phyloP scores from a whole-genome alignment of 225 moss, liverwort and hornwort species.

The Ulota crispa region DNA sequence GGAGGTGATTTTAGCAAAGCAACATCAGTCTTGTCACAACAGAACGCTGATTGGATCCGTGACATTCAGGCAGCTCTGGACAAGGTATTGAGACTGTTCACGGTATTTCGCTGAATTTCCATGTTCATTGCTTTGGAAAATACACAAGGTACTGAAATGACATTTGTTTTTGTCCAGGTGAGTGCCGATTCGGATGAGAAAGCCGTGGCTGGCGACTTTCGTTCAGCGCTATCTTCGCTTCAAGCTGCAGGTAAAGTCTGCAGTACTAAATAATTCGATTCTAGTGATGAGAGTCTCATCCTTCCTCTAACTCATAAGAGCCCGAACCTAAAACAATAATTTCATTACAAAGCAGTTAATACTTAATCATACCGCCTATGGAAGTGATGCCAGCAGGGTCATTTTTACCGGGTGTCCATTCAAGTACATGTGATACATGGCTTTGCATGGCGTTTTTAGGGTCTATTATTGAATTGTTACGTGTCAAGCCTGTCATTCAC shows the following conservation, averaged over 20 bases:
- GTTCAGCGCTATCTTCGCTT: constrained; percentile 59
- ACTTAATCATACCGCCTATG: background rate
- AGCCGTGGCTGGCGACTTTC: constrained; percentile 68
- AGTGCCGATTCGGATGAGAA: constrained; percentile 73
- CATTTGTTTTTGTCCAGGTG: constrained; percentile 51
- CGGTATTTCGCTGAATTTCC: background rate
- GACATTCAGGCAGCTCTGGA: constrained; percentile 70
- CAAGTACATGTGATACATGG: background rate
- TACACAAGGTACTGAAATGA: background rate
- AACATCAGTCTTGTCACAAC: constrained; percentile 57
- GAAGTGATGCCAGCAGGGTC: background rate
- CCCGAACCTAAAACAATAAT: background rate
- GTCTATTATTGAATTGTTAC: background rate
- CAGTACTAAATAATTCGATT: background rate
- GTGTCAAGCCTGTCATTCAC: background rate
- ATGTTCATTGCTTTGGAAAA: background rate
- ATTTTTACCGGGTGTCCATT: background rate
- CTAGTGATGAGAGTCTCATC: background rate
- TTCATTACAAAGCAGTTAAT: background rate
- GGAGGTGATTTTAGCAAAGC: constrained; percentile 77
- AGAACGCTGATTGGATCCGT: constrained; percentile 61
- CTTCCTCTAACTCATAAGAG: background rate
- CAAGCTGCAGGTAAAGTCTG: constrained; percentile 72
- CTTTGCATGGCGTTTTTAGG: background rate
- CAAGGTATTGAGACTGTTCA: constrained; percentile 45